phyloP scores from a whole-genome alignment of 345 rosid species.

The Gossypium australe region DNA sequence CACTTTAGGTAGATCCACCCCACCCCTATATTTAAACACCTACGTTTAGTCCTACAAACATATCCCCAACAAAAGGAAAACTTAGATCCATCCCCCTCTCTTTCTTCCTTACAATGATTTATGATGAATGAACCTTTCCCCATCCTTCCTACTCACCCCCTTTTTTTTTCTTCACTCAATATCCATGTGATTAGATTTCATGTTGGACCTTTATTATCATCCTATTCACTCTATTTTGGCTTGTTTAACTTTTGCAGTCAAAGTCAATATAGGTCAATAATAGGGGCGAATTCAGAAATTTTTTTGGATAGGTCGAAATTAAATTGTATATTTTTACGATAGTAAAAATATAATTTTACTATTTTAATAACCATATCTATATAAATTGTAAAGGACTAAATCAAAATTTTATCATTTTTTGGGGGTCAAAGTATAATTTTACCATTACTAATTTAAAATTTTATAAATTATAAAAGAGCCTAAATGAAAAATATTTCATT shows the following conservation, averaged over 20 bases:
- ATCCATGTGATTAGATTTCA: not conserved
- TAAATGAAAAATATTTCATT: too few relatives aligned
- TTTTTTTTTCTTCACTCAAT: not conserved
- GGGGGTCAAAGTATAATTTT: rapidly evolving
- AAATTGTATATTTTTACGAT: too few relatives aligned
- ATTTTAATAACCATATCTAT: too few relatives aligned
- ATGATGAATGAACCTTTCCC: not conserved
- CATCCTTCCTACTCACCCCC: not conserved
- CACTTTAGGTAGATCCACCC: not conserved
- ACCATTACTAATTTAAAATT: too few relatives aligned
- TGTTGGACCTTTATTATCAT: not conserved
- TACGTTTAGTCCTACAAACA: not conserved
- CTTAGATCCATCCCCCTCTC: not conserved
- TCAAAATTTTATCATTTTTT: too few relatives aligned
- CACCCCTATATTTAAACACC: not conserved
- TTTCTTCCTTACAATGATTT: not conserved
- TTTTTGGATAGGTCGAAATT: rapidly evolving
- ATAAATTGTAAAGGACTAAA: too few relatives aligned
- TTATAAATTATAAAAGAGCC: rapidly evolving
- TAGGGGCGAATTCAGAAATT: rapidly evolving
- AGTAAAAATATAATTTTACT: too few relatives aligned
- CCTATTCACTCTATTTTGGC: too few relatives aligned
- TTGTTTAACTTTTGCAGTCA: too few relatives aligned
- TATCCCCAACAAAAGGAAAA: not conserved
- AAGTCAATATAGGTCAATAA: too few relatives aligned